Base-by-base conservation (phyloP, 768 basidiomycete species). In the Panellus pusillus region DNA sequence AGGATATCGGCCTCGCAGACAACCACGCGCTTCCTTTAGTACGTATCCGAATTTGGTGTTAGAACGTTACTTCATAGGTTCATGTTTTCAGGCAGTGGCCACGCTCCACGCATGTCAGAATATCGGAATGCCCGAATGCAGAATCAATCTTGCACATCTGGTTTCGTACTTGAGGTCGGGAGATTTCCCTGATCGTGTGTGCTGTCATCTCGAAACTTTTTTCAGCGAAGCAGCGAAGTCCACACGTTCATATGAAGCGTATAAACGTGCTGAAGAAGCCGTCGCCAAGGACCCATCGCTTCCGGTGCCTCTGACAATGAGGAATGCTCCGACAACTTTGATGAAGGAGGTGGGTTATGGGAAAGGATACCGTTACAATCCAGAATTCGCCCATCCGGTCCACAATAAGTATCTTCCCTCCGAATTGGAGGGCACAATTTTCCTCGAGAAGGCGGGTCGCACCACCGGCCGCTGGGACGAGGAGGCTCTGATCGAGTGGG, bases 1-100 rank as follows among this genome's bases (percentile, higher is more conserved):
- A 94, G 67, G 92, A 94, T 64, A 80, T 94, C 37, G 91, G 92
- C 0, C 71, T 91, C 7, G 91, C 90, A 24, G 88, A 93, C 68
- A 77, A 75, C 37, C 78, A 83, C n/a, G 89, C 88, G 0, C 74
- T 94, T 9, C 87, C 89, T 9, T 70, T 92, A 58, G 89, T 86
- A 53, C 52, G 81, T 68, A n/a, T 9, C 19, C 20, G 35, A 43
- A 47, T 7, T 44, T 24, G 44, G 32, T 20, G 52, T 19, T 44
- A 28, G 8, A 6, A 3, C 24, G 24, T 35, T 32, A 18, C 43
- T 40, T 17, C 40, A 42, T 24, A 31, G 35, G 52, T 32, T 44
- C 7, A 24, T 52, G 38, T 50, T 8, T 32, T 11, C 20, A 87
- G 85, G 87, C 86, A 3, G 75, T 82, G 54, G 77, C 86, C 18